Percentiles rank a stretch among this genome's conserved stretches.
Conservation (phyloP, 768 basidiomycete genomes). For the Leccinellum luteum region DNA sequence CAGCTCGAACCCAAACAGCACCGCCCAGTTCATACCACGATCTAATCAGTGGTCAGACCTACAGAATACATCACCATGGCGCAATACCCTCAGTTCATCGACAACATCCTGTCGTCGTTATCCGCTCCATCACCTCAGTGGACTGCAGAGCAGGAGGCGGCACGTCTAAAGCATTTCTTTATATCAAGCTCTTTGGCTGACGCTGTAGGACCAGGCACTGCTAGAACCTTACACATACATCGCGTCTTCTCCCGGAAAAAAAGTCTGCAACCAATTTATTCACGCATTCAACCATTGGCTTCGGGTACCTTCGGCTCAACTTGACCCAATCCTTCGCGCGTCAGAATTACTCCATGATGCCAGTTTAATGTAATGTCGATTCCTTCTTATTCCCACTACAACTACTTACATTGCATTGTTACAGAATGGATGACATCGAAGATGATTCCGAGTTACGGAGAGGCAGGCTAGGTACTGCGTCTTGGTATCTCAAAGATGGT, state of each 20-base stretch:
- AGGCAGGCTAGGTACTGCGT: constrained; percentile 70
- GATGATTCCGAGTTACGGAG: constrained; percentile 85
- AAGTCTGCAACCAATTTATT: constrained; percentile 82
- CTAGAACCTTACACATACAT: constrained; percentile 90
- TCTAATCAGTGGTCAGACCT: neutral
- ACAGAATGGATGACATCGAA: constrained; percentile 91
- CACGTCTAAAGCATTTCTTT: constrained; percentile 2
- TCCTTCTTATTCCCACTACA: neutral
- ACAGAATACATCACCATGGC: constrained; percentile 8
- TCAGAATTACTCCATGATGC: constrained; percentile 93
- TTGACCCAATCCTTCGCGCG: constrained; percentile 72
- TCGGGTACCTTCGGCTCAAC: constrained; percentile 69
- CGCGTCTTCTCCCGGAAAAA: constrained; percentile 84
- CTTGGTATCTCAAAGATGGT: neutral
- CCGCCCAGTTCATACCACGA: neutral
- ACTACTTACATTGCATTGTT: neutral
- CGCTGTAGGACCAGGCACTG: constrained; percentile 38
- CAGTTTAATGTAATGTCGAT: constrained; percentile 71
- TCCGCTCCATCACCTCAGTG: constrained; percentile 22
- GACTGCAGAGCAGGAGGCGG: constrained; percentile 23
- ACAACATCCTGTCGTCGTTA: constrained; percentile 36
- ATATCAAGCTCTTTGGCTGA: neutral
- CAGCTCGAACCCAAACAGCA: neutral
- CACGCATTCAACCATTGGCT: constrained; percentile 94
- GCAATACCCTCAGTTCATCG: constrained; percentile 32